Evolutionary conservation across 2,329 filamentous ascomycete genomes (phyloP).

Genomic region (Colletotrichum lini): DNA sequence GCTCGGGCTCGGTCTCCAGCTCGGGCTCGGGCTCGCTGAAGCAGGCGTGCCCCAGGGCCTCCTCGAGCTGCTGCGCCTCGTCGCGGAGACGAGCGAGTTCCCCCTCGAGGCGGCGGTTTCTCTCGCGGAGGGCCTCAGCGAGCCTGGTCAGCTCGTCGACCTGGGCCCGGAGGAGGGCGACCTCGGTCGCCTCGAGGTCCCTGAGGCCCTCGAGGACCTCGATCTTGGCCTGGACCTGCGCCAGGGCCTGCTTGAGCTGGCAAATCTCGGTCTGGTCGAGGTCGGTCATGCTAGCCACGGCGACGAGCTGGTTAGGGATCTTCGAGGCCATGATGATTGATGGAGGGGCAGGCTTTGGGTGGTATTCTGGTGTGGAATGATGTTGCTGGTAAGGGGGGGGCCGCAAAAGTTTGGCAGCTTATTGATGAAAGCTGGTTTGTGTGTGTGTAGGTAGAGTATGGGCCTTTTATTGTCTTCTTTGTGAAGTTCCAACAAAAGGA

Average conservation of each 20-base stretch:
- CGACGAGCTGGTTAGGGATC: background rate
- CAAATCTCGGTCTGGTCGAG: slow-evolving; percentile 27
- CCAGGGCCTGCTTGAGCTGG: slow-evolving; percentile 9
- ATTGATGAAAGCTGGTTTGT: background rate
- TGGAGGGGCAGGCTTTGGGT: background rate
- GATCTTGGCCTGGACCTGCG: background rate
- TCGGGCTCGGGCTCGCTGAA: background rate
- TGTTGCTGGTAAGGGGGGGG: background rate
- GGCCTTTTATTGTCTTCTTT: background rate
- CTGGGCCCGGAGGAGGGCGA: background rate
- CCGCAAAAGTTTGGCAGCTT: background rate
- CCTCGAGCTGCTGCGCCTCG: background rate
- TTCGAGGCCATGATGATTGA: background rate
- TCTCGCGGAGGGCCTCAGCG: background rate
- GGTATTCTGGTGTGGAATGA: slow-evolving; percentile 45
- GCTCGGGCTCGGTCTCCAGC: background rate
- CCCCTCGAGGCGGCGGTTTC: background rate
- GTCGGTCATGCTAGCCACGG: slow-evolving; percentile 1
- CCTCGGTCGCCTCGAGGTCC: slow-evolving; percentile 8
- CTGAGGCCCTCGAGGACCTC: slow-evolving; percentile 5
- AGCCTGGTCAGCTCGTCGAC: background rate
- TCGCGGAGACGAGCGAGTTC: background rate
- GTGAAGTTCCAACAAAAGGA: background rate
- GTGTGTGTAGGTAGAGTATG: background rate
- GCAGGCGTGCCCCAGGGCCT: too few relatives aligned